Evolutionary conservation across 2,329 filamentous ascomycete genomes (phyloP).

Genomic region (Sporothrix mexicana): DNA sequence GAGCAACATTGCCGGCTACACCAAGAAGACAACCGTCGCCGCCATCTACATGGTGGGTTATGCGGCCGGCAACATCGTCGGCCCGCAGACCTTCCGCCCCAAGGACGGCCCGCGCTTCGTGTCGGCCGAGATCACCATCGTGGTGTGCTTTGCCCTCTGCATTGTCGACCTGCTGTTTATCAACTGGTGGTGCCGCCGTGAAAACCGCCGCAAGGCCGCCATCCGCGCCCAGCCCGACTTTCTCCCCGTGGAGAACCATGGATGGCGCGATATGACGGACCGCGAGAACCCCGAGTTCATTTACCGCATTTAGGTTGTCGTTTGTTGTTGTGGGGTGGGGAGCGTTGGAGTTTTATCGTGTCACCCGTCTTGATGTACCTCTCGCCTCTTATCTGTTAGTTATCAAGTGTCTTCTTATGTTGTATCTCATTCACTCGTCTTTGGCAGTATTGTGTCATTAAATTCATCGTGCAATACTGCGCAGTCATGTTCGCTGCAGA

Average conservation of each 20-base stretch:
- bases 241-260: conserved; percentile 67
- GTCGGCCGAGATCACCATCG: conserved; percentile 67
- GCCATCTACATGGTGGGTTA: conserved; percentile 60
- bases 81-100: conserved; percentile 62
- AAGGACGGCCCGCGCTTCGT: conserved; percentile 64
- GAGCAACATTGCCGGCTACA: conserved; percentile 64
- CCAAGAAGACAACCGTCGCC: conserved; percentile 64
- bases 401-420: neutral
- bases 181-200: conserved; percentile 63
- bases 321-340: too few relatives aligned
- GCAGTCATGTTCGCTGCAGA: too few relatives aligned
- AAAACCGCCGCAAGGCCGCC: conserved; percentile 65
- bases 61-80: conserved; percentile 59
- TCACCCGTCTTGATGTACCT: neutral
- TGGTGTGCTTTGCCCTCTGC: conserved; percentile 50
- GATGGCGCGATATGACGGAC: conserved; percentile 71
- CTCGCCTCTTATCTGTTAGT: neutral
- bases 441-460: too few relatives aligned
- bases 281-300: conserved; percentile 68
- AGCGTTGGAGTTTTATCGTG: neutral
- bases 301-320: conserved; percentile 56
- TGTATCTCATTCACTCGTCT: too few relatives aligned
- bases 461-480: too few relatives aligned
- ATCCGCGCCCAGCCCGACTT: conserved; percentile 61
- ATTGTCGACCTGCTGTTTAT: conserved; percentile 60